These are phyloP conservation scores for Knufia fluminis DNA, from an alignment of 2,329 filamentous ascomycete species.

Conservation along the genomic window DNA sequence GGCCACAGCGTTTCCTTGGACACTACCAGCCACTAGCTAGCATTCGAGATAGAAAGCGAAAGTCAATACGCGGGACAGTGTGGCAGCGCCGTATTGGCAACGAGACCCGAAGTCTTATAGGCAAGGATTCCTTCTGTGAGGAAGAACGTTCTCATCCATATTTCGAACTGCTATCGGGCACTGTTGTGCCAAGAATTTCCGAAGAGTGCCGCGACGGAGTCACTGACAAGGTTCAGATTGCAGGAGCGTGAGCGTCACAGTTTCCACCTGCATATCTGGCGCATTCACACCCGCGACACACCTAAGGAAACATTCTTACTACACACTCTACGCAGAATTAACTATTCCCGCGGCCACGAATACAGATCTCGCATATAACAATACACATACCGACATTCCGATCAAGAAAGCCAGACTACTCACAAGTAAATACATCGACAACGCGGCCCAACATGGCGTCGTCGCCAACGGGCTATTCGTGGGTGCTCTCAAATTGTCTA, in stretches of 20 bases:
- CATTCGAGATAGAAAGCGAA: not conserved
- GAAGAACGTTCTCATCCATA: not conserved
- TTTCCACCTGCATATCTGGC: constrained; percentile 4
- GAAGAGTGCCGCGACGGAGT: not conserved
- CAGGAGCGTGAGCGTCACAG: not conserved
- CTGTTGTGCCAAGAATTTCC: constrained; percentile 3
- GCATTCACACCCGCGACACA: not conserved
- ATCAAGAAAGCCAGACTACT: not conserved
- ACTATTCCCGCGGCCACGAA: not conserved
- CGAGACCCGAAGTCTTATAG: not conserved
- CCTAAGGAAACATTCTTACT: not conserved
- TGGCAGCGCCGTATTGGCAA: not conserved
- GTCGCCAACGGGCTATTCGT: constrained; percentile 37
- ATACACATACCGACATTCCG: not conserved
- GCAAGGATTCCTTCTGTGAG: not conserved
- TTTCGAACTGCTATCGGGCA: not conserved
- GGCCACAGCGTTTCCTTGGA: constrained; percentile 3
- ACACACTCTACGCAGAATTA: not conserved
- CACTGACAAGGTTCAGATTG: not conserved
- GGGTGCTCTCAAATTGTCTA: constrained; percentile 27
- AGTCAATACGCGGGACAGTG: not conserved
- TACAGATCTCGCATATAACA: not conserved
- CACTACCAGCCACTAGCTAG: not conserved
- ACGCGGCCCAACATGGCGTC: constrained; percentile 33
- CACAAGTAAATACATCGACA: constrained; percentile 11